Percentiles rank a stretch among this genome's conserved stretches.
These are phyloP conservation scores for Paecilomyces sp. DNA, from an alignment of 2,329 filamentous ascomycete species.

Conservation along the genomic window DNA sequence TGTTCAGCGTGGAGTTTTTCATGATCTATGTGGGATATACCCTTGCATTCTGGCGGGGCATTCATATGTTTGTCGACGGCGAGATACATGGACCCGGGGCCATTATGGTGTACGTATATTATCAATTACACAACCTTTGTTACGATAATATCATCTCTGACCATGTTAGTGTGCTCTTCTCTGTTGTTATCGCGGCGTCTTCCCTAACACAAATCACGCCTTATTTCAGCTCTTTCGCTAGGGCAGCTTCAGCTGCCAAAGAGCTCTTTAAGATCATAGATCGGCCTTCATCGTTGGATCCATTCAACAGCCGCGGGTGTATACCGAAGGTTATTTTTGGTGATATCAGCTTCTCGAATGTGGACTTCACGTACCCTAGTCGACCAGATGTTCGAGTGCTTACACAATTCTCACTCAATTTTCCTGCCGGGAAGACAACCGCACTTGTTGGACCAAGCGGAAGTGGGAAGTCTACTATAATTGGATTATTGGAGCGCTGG, in stretches of 20 bases:
- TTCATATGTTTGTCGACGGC: neutral
- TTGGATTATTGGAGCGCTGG: slow-evolving; percentile 75
- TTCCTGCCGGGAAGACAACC: slow-evolving; percentile 64
- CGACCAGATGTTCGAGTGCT: slow-evolving; percentile 38
- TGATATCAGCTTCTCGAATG: slow-evolving; percentile 32
- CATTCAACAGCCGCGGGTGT: slow-evolving; percentile 18
- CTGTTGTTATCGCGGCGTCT: slow-evolving; percentile 30
- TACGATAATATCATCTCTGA: neutral
- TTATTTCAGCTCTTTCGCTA: slow-evolving; percentile 35
- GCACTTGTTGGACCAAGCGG: slow-evolving; percentile 81
- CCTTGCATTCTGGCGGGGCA: neutral
- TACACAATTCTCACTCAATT: slow-evolving; percentile 34
- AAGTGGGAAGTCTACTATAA: slow-evolving; percentile 78
- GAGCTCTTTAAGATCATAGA: slow-evolving; percentile 36
- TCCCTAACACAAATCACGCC: slow-evolving; percentile 33
- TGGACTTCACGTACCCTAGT: slow-evolving; percentile 43
- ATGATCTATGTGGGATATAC: slow-evolving; percentile 10
- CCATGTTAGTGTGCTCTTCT: slow-evolving; percentile 13
- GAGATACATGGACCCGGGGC: neutral
- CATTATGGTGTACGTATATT: neutral
- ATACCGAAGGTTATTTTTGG: slow-evolving; percentile 18
- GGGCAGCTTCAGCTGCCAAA: slow-evolving; percentile 32
- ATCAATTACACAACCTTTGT: neutral
- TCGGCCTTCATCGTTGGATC: slow-evolving; percentile 31
- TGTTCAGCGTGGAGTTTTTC: slow-evolving; percentile 11